Evolutionary conservation across 2,329 filamentous ascomycete species (phyloP).

Genomic region (Fonsecaea monophora): DNA sequence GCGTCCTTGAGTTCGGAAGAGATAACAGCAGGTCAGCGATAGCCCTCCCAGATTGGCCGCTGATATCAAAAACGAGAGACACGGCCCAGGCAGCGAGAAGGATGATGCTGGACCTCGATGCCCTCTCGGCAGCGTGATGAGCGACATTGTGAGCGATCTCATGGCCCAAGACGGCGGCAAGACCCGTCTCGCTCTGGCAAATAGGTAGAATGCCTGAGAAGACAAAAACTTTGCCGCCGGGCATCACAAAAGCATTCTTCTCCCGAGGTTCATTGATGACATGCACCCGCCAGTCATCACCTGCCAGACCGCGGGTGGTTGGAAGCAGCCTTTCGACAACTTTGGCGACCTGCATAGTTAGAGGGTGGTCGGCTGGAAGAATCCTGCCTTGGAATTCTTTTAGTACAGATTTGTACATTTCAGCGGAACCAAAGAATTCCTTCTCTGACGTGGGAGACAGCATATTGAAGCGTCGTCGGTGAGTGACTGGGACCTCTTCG

Average conservation of each 20-base stretch:
- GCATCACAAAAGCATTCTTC: slow-evolving; percentile 68
- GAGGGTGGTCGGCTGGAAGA: slow-evolving; percentile 57
- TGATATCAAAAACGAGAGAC: slow-evolving; percentile 50
- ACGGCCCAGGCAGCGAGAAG: slow-evolving; percentile 44
- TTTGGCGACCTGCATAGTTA: slow-evolving; percentile 57
- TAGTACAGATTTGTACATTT: slow-evolving; percentile 58
- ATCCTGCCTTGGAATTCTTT: slow-evolving; percentile 55
- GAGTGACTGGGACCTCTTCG: slow-evolving; percentile 61
- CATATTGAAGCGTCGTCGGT: slow-evolving; percentile 65
- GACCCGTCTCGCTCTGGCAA: slow-evolving; percentile 62
- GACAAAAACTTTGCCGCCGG: slow-evolving; percentile 69
- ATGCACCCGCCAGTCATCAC: slow-evolving; percentile 62
- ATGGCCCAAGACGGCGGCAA: slow-evolving; percentile 67
- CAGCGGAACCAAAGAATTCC: slow-evolving; percentile 47
- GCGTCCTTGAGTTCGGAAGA: slow-evolving; percentile 62
- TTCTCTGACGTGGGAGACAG: slow-evolving; percentile 56
- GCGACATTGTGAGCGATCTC: slow-evolving; percentile 70
- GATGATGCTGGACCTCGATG: slow-evolving; percentile 52
- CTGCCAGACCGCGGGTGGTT: slow-evolving; percentile 52
- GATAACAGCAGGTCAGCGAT: slow-evolving; percentile 59
- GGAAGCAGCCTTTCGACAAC: slow-evolving; percentile 64
- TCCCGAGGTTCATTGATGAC: slow-evolving; percentile 61
- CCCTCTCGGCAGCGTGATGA: slow-evolving; percentile 61
- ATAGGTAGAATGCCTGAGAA: slow-evolving; percentile 67
- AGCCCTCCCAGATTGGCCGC: slow-evolving; percentile 48